Conservation (phyloP, 2,329 filamentous ascomycete genomes). For the Epichloe festucae region DNA sequence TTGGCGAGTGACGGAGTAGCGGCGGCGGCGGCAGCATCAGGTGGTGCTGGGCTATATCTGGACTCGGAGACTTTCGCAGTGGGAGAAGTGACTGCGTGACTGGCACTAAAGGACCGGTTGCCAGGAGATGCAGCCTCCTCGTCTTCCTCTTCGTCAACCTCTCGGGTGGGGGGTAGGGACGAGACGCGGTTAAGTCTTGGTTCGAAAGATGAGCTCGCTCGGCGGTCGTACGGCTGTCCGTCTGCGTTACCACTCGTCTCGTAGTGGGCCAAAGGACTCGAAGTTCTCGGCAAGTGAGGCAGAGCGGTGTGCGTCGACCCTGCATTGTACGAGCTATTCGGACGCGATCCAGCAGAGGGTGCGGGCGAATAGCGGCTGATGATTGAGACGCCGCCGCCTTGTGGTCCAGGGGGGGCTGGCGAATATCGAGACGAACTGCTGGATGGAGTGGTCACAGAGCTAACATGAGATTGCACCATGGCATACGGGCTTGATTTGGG, state of each 20-base stretch:
- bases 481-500: constrained; percentile 41
- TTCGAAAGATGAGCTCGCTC: constrained; percentile 41
- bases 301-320: constrained; percentile 32
- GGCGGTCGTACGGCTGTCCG: constrained; percentile 29
- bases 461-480: constrained; percentile 25
- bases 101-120: constrained; percentile 15
- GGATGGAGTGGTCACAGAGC: constrained; percentile 19
- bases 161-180: constrained; percentile 47
- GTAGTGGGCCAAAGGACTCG: constrained; percentile 52
- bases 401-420: constrained; percentile 36
- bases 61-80: constrained; percentile 18
- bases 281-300: constrained; percentile 49
- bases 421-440: constrained; percentile 44
- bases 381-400: constrained; percentile 21
- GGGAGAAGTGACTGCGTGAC: constrained; percentile 8
- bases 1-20: constrained; percentile 44
- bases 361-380: constrained; percentile 41
- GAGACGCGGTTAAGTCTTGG: constrained; percentile 39
- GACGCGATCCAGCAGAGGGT: constrained; percentile 24
- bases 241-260: constrained; percentile 39
- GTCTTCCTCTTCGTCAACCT: constrained; percentile 47
- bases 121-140: constrained; percentile 9
- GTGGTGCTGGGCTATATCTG: constrained; percentile 25
- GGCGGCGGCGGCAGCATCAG: constrained; percentile 19
- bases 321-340: constrained; percentile 28